Conservation (phyloP, 495 filamentous ascomycete genomes). For the Hyaloscypha hepaticicola region DNA sequence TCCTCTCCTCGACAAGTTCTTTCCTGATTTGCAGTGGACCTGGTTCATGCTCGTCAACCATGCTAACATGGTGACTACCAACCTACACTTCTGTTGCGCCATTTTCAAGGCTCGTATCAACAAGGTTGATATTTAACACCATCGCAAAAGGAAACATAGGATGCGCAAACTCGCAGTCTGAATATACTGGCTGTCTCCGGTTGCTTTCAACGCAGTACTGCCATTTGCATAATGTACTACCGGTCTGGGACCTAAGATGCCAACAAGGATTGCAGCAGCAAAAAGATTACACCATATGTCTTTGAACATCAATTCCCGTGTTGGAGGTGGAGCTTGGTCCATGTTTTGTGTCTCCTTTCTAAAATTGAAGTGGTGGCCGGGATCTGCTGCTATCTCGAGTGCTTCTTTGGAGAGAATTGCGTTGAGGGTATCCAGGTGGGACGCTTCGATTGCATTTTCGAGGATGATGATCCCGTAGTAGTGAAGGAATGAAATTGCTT, state of each 20-base stretch:
- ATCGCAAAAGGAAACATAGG: constrained; percentile 53
- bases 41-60: constrained; percentile 19
- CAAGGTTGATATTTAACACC: constrained; percentile 48
- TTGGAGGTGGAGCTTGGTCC: constrained; percentile 2
- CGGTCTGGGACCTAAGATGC: constrained; percentile 42
- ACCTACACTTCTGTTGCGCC: constrained; percentile 61
- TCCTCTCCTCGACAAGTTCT: constrained; percentile 41
- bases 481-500: constrained; percentile 28
- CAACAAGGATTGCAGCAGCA: constrained; percentile 40
- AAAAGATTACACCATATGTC: constrained; percentile 35
- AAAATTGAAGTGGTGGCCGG: constrained; percentile 42
- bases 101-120: constrained; percentile 51
- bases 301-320: neutral
- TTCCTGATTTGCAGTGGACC: constrained; percentile 47
- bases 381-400: constrained; percentile 52
- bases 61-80: constrained; percentile 45
- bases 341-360: neutral
- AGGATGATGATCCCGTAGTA: constrained; percentile 58
- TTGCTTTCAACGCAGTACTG: constrained; percentile 27
- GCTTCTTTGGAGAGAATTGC: constrained; percentile 25
- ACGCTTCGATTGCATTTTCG: constrained; percentile 45
- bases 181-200: constrained; percentile 52
- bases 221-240: constrained; percentile 28
- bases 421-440: constrained; percentile 46
- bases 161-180: constrained; percentile 55